These are phyloP conservation scores for Trichoderma guizhouense DNA, from an alignment of 2,329 filamentous ascomycete genomes.

Conservation along the genomic window DNA sequence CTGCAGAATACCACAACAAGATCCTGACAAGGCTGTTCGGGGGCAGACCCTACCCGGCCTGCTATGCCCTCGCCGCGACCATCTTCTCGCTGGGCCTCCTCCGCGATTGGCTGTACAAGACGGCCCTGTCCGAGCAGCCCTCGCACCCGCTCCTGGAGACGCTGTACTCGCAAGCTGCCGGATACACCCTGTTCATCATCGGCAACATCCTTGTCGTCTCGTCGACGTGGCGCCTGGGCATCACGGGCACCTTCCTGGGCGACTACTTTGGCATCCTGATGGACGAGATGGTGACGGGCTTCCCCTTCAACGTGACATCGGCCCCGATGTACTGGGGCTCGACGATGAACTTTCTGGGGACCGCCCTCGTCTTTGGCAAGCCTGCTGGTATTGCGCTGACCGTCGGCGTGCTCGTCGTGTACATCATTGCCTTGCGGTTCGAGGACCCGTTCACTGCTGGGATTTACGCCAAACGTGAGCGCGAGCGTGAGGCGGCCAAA, in stretches of 20 bases:
- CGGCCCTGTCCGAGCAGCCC: conserved; percentile 72
- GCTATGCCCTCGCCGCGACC: conserved; percentile 81
- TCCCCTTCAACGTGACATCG: conserved; percentile 88
- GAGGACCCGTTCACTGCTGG: conserved; percentile 93
- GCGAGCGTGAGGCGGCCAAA: conserved; percentile 46
- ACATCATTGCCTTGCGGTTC: conserved; percentile 75
- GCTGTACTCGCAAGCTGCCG: conserved; percentile 57
- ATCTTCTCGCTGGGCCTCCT: conserved; percentile 92
- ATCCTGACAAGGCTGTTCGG: conserved; percentile 82
- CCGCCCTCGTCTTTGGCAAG: conserved; percentile 79
- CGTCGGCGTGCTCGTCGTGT: conserved; percentile 69
- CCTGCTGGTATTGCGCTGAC: conserved; percentile 81
- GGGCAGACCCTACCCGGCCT: conserved; percentile 73
- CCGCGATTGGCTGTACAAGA: conserved; percentile 84
- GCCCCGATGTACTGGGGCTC: conserved; percentile 97
- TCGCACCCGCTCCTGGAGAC: conserved; percentile 68
- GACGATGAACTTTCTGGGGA: conserved; percentile 87
- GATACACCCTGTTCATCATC: conserved; percentile 65
- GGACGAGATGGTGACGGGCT: conserved; percentile 90
- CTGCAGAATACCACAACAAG: conserved; percentile 83
- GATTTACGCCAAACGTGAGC: conserved; percentile 86
- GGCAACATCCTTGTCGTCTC: conserved; percentile 85
- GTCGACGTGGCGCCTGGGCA: conserved; percentile 86
- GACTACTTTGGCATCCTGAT: conserved; percentile 99
- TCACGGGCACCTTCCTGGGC: conserved; percentile 93